These are phyloP conservation scores for Friedmanniomyces simplex DNA, from an alignment of 495 filamentous ascomycete species.

Conservation along the genomic window DNA sequence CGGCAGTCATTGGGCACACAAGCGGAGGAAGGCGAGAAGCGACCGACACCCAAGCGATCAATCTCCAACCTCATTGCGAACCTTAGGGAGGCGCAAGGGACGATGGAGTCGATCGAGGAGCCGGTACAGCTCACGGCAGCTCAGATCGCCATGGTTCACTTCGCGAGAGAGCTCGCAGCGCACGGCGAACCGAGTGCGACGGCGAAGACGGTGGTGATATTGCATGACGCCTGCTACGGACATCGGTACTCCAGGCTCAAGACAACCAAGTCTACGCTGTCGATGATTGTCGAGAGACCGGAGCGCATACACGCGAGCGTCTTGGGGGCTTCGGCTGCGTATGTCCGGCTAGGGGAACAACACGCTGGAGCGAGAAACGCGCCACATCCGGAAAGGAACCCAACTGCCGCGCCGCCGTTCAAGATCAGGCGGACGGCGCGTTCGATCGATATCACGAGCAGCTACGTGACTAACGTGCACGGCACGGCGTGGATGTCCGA, in stretches of 20 bases:
- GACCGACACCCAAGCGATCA: conserved; percentile 41
- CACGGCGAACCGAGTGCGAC: conserved; percentile 44
- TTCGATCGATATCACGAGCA: conserved; percentile 51
- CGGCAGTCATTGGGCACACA: conserved; percentile 34
- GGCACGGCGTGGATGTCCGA: conserved; percentile 86
- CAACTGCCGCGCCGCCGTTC: conserved; percentile 58
- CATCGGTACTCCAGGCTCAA: conserved; percentile 81
- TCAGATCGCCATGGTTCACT: conserved; percentile 58
- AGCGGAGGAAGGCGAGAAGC: conserved; percentile 33
- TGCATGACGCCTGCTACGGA: conserved; percentile 90
- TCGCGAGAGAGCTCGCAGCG: conserved; percentile 55
- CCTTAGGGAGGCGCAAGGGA: conserved; percentile 26
- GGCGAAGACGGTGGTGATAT: conserved; percentile 64
- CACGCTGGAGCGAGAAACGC: conserved; percentile 61
- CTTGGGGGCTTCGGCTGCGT: conserved; percentile 73
- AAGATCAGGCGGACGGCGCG: conserved; percentile 65
- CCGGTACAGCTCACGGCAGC: conserved; percentile 47
- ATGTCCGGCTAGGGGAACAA: conserved; percentile 73
- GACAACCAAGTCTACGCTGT: conserved; percentile 51
- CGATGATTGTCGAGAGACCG: conserved; percentile 78
- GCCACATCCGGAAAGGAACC: conserved; percentile 46
- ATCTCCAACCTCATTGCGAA: conserved; percentile 39
- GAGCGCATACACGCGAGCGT: conserved; percentile 81
- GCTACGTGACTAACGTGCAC: conserved; percentile 71
- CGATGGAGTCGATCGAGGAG: conserved; percentile 32